Percentiles rank a stretch among this genome's conserved stretches.
Evolutionary conservation across 768 basidiomycete genomes (phyloP).

Genomic region (Boletus eberwhitei): DNA sequence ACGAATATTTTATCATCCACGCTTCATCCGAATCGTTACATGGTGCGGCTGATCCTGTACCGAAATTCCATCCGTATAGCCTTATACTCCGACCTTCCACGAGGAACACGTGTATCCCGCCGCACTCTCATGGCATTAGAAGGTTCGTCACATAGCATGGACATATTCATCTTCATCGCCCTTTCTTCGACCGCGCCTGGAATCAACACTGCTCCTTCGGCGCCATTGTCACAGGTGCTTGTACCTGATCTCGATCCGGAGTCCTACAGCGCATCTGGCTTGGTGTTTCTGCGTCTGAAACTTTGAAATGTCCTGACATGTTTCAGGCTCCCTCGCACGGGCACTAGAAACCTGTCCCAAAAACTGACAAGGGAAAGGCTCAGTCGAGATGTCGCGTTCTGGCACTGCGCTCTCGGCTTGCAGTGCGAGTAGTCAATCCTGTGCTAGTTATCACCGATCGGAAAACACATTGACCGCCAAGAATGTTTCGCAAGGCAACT

Average conservation of each 20-base stretch:
- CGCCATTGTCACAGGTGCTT: background rate
- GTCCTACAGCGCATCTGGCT: background rate
- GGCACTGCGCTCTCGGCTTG: background rate
- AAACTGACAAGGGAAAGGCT: background rate
- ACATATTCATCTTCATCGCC: background rate
- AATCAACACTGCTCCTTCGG: background rate
- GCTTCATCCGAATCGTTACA: background rate
- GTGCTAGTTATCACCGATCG: background rate
- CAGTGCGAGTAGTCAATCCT: background rate
- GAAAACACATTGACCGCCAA: background rate
- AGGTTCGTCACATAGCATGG: background rate
- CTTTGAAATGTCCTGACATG: background rate
- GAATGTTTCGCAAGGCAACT: slow-evolving; percentile 1
- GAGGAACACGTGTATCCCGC: background rate
- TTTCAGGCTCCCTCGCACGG: background rate
- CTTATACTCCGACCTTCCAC: background rate
- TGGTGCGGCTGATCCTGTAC: background rate
- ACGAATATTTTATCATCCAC: background rate
- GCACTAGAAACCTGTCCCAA: background rate
- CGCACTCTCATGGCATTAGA: background rate
- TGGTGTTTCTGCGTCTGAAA: background rate
- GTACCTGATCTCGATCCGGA: background rate
- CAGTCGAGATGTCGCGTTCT: background rate
- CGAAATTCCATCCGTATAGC: background rate
- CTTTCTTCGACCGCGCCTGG: background rate